Base-by-base conservation (phyloP, 768 basidiomycete genomes). In the Mrakia frigida region DNA sequence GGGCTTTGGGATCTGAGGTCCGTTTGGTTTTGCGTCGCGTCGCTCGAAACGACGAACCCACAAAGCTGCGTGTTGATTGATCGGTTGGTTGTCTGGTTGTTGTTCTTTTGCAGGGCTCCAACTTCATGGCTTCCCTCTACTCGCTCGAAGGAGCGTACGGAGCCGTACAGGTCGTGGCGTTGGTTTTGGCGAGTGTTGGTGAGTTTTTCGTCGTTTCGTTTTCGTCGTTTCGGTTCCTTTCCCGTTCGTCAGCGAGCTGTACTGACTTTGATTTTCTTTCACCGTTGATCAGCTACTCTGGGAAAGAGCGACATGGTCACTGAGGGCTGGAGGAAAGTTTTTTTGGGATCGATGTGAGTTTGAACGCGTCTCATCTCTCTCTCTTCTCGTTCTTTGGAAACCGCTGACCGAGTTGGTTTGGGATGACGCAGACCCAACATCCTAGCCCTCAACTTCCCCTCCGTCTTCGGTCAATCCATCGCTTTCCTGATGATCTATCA, bases 21-120 rank as follows among this genome's bases (percentile, higher is more conserved):
- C 46, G 87, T 82, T 21, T 14, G 11, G 1, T 23, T 21, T 41
- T 33, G 41, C 28, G n/a, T 74, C 68, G 43, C 43, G 7, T 39
- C n/a, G 35, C 31, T 33, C 37, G 61, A n/a, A n/a, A n/a, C n/a
- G n/a, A n/a, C n/a, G n/a, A n/a, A n/a, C n/a, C n/a, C n/a, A n/a
- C n/a, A n/a, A n/a, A n/a, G n/a, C n/a, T n/a, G n/a, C n/a, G n/a
- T n/a, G n/a, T n/a, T n/a, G n/a, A n/a, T n/a, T n/a, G n/a, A n/a
- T n/a, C n/a, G n/a, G n/a, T n/a, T n/a, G n/a, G n/a, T n/a, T n/a
- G n/a, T n/a, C n/a, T n/a, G n/a, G n/a, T n/a, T n/a, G n/a, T n/a
- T n/a, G n/a, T n/a, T n/a, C n/a, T n/a, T n/a, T n/a, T n/a, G n/a
- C 63, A 91, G 90, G 90, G 91, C 16, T 91, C 91, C 2, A 91